A percentile compares a stretch with the other conserved stretches of the same genome.
phyloP scores from a whole-genome alignment of 163 green algal species.

The Chlamydomonas reinhardtii region DNA sequence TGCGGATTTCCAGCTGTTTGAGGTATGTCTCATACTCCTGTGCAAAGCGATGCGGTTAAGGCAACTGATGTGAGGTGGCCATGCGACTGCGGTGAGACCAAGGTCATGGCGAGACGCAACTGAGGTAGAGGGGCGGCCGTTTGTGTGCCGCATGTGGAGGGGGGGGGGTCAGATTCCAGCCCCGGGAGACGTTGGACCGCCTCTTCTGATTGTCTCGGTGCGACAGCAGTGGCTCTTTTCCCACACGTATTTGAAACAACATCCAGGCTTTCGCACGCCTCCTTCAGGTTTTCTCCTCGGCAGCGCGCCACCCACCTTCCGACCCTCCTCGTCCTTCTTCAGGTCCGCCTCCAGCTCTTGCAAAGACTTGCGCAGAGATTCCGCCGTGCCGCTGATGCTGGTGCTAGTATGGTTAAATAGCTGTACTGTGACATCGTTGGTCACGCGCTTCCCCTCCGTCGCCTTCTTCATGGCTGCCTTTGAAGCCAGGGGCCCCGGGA shows the following conservation, averaged over 20 bases:
- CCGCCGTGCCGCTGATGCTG: conserved; percentile 51
- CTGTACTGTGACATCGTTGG: conserved; percentile 47
- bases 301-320: conserved; percentile 39
- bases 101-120: too few species aligned
- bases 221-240: too few species aligned
- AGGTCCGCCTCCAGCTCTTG: conserved; percentile 58
- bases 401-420: conserved; percentile 51
- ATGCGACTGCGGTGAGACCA: too few species aligned
- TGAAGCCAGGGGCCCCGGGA: too few species aligned
- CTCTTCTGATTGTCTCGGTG: too few species aligned
- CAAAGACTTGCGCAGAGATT: conserved; percentile 26
- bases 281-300: too few species aligned
- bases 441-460: conserved; percentile 13
- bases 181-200: too few species aligned
- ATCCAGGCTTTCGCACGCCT: too few species aligned
- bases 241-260: too few species aligned
- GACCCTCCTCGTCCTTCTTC: conserved; percentile 56
- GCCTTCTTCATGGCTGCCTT: conserved; percentile 24
- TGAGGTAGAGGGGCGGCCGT: too few species aligned
- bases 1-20: conserved; percentile 55
- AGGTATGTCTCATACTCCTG: conserved; percentile 71
- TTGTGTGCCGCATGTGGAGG: too few species aligned
- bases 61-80: background rate
- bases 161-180: too few species aligned
- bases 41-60: background rate